Conservation (phyloP, 257 asterid genomes). For the Gentiana macrophylla region DNA sequence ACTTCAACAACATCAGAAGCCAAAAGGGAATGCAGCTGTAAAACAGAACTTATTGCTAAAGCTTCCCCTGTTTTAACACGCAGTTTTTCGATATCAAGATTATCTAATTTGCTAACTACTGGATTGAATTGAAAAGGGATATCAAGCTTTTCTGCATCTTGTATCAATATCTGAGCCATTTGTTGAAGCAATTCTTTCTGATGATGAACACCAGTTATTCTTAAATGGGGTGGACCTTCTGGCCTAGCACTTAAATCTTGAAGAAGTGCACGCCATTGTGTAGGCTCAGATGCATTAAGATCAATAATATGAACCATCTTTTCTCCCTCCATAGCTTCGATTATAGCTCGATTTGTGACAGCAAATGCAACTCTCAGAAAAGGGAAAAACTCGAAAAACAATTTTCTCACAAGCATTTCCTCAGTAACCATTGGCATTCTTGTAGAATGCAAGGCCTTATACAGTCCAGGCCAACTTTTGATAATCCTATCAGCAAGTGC, state of each 20-base stretch:
- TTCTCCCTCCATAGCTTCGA: conserved; percentile 97
- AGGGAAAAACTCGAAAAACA: conserved; percentile 77
- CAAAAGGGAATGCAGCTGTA: conserved; percentile 67
- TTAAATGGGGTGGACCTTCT: conserved; percentile 94
- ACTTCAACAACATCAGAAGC: conserved; percentile 30
- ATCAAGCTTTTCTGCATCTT: conserved; percentile 81
- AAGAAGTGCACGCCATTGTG: conserved; percentile 86
- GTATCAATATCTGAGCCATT: conserved; percentile 63
- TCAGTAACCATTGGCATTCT: conserved; percentile 36
- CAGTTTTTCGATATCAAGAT: conserved; percentile 56
- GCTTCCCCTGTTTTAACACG: conserved; percentile 95
- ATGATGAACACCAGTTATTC: conserved; percentile 71
- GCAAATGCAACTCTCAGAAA: conserved; percentile 74
- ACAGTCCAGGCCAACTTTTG: conserved; percentile 72
- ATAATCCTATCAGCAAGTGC: conserved; percentile 81
- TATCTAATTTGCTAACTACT: conserved; percentile 48
- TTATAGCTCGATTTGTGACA: conserved; percentile 65
- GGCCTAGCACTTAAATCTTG: conserved; percentile 90
- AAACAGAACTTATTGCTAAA: conserved; percentile 53
- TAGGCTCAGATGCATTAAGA: conserved; percentile 57
- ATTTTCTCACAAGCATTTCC: conserved; percentile 51
- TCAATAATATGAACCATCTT: conserved; percentile 87
- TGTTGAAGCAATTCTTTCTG: conserved; percentile 65
- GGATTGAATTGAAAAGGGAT: conserved; percentile 89
- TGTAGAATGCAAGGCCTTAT: conserved; percentile 62